These are phyloP conservation scores for Alternaria longipes DNA, from an alignment of 2,329 filamentous ascomycete species.

Conservation along the genomic window DNA sequence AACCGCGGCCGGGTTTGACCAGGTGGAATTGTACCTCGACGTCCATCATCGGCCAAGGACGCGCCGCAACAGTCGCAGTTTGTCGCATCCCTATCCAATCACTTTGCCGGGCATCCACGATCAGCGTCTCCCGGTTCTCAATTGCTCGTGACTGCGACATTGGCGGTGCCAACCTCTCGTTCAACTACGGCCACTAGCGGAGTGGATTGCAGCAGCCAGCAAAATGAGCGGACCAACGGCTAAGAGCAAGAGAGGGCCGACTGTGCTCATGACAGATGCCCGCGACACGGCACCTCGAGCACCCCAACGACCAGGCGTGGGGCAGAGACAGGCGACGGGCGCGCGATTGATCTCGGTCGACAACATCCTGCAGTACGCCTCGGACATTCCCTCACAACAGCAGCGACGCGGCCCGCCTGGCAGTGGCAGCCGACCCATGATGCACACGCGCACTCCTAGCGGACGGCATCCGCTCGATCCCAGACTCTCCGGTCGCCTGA, in stretches of 20 bases:
- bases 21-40: slow-evolving; percentile 12
- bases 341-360: slow-evolving; percentile 83
- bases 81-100: background rate
- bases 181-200: slow-evolving; percentile 17
- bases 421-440: slow-evolving; percentile 59
- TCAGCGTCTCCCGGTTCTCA: too few species aligned
- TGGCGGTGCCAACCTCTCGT: background rate
- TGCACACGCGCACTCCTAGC: slow-evolving; percentile 60
- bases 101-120: background rate
- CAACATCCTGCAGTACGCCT: slow-evolving; percentile 91
- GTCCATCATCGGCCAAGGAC: slow-evolving; percentile 2
- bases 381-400: slow-evolving; percentile 93
- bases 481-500: slow-evolving; percentile 65
- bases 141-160: background rate
- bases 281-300: slow-evolving; percentile 56
- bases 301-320: slow-evolving; percentile 27
- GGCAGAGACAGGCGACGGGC: slow-evolving; percentile 47
- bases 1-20: slow-evolving; percentile 22
- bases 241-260: slow-evolving; percentile 52
- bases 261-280: slow-evolving; percentile 63
- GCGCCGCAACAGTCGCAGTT: slow-evolving; percentile 11
- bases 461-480: slow-evolving; percentile 63
- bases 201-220: slow-evolving; percentile 19
- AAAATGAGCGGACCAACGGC: slow-evolving; percentile 46
- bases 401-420: slow-evolving; percentile 79